A percentile compares a stretch with the other conserved stretches of the same genome.
phyloP scores from a whole-genome alignment of 2,329 filamentous ascomycete species.

The Paramyrothecium sp. region DNA sequence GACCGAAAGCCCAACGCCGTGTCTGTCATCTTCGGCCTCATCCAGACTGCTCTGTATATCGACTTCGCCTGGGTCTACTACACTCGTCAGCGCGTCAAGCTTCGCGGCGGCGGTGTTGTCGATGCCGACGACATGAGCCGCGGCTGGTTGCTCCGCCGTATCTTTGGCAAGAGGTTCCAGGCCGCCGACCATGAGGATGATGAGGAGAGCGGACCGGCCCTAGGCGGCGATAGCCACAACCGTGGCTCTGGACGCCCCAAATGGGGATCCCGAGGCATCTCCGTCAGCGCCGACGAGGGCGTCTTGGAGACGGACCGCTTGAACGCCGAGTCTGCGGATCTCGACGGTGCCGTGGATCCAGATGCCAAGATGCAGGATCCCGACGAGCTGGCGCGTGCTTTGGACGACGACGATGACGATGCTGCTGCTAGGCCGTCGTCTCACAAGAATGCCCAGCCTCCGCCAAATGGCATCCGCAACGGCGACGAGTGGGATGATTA shows the following conservation, averaged over 20 bases:
- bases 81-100: conserved; percentile 88
- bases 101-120: conserved; percentile 80
- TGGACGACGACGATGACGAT: conserved; percentile 54
- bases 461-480: conserved; percentile 39
- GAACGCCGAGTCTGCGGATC: conserved; percentile 42
- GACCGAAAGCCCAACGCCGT: conserved; percentile 65
- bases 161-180: conserved; percentile 60
- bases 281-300: conserved; percentile 63
- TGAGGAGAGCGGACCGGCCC: conserved; percentile 56
- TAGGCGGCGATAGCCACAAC: conserved; percentile 33
- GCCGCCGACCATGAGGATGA: conserved; percentile 54
- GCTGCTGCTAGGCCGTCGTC: conserved; percentile 26
- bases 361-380: conserved; percentile 67
- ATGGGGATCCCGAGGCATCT: conserved; percentile 65
- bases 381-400: conserved; percentile 59
- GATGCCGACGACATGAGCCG: conserved; percentile 85
- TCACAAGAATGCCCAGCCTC: conserved; percentile 19
- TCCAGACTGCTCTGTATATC: conserved; percentile 86
- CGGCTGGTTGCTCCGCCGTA: conserved; percentile 78
- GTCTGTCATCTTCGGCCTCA: conserved; percentile 79
- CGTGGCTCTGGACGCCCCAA: conserved; percentile 41
- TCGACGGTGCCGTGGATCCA: conserved; percentile 50
- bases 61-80: conserved; percentile 99
- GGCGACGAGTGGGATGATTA: conserved; percentile 47
- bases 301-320: conserved; percentile 51